A percentile compares a stretch with the other conserved stretches of the same genome.
Conservation (phyloP, 352 stramenopile genomes). For the Phytophthora cajani region DNA sequence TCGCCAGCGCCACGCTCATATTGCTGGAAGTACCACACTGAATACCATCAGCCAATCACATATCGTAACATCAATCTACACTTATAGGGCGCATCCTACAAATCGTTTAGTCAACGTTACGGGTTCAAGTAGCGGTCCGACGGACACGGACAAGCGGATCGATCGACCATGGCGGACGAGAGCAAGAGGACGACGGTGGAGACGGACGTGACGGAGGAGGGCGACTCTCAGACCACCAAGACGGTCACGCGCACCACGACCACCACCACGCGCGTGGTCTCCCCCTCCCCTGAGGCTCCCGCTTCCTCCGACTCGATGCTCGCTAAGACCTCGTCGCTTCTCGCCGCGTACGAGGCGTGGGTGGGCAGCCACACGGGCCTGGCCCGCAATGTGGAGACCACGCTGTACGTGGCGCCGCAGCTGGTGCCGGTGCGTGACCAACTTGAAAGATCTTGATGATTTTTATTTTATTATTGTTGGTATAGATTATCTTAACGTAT, state of each 20-base stretch:
- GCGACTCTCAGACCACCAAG: slow-evolving; percentile 16
- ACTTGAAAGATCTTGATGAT: neutral
- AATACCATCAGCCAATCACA: neutral
- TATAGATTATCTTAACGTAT: neutral
- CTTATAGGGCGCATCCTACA: slow-evolving; percentile 1
- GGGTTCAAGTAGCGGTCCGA: neutral
- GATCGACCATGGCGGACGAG: slow-evolving; percentile 26
- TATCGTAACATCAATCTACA: neutral
- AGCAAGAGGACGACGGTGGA: slow-evolving; percentile 25
- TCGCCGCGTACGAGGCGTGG: slow-evolving; percentile 72
- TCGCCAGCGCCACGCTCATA: slow-evolving; percentile 7
- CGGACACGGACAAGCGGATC: neutral
- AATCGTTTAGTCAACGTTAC: slow-evolving; percentile 23
- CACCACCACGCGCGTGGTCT: slow-evolving; percentile 4
- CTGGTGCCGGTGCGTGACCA: slow-evolving; percentile 62
- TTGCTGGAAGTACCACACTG: neutral
- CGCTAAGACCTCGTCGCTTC: slow-evolving; percentile 22
- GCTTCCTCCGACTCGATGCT: neutral
- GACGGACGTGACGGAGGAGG: slow-evolving; percentile 23
- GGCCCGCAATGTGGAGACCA: slow-evolving; percentile 80
- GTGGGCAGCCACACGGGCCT: slow-evolving; percentile 62
- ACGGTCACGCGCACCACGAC: slow-evolving; percentile 15
- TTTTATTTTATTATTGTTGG: neutral
- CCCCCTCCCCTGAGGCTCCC: neutral
- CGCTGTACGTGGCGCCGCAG: slow-evolving; percentile 81